phyloP scores from a whole-genome alignment of 192 early-diverging fungal species.

The Cladochytrium replicatum region DNA sequence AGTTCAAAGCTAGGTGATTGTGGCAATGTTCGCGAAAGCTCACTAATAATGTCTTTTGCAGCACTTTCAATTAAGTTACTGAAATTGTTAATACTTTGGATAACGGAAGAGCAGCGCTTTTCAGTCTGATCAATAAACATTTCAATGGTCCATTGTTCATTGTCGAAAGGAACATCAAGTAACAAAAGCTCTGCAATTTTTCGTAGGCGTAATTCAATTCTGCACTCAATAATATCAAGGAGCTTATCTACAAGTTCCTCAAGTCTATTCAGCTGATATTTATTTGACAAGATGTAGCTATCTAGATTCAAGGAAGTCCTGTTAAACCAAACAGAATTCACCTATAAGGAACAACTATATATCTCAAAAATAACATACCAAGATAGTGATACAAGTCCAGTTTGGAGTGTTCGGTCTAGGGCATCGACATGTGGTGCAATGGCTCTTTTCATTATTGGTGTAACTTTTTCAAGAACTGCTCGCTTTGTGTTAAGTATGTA shows the following conservation, averaged over 20 bases:
- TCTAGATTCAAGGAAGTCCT: conserved; percentile 51
- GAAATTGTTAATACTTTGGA: conserved; percentile 40
- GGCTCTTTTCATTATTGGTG: conserved; percentile 36
- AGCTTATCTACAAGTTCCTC: conserved; percentile 51
- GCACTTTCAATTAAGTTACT: conserved; percentile 51
- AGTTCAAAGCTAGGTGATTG: conserved; percentile 32
- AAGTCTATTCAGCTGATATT: conserved; percentile 39
- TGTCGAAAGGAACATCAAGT: conserved; percentile 42
- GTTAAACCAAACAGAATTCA: not conserved
- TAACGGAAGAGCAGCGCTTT: conserved; percentile 33
- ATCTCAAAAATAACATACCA: conserved; percentile 23
- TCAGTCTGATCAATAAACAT: conserved; percentile 47
- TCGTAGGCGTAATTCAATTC: conserved; percentile 40
- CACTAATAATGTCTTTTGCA: conserved; percentile 43
- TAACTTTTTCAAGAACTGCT: conserved; percentile 35
- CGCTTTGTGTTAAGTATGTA: conserved; percentile 41
- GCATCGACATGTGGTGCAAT: conserved; percentile 53
- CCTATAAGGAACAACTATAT: not conserved
- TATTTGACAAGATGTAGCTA: conserved; percentile 35
- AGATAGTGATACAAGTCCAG: conserved; percentile 48
- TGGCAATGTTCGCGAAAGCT: conserved; percentile 40
- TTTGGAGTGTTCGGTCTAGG: conserved; percentile 45
- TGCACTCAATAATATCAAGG: conserved; percentile 46
- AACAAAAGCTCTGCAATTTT: conserved; percentile 49
- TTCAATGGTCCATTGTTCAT: conserved; percentile 54